Percentiles rank a stretch among this genome's conserved stretches.
Conservation (phyloP, 2,329 filamentous ascomycete genomes). For the Fusarium sp. region DNA sequence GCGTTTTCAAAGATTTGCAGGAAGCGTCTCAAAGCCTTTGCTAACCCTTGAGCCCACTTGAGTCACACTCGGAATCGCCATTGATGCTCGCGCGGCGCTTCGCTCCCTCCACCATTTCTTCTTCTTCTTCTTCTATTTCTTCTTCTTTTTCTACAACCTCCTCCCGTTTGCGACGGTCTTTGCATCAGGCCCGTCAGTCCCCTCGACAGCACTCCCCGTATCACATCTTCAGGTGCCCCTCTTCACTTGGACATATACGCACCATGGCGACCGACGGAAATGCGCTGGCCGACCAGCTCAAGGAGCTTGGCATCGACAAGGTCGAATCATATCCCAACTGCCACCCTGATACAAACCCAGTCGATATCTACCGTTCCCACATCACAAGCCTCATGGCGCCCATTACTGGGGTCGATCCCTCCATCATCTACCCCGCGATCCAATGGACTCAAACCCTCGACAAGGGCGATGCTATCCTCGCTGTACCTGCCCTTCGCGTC, state of each 20-base stretch:
- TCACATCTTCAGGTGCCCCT: constrained; percentile 19
- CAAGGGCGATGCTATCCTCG: constrained; percentile 82
- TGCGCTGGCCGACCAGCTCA: constrained; percentile 41
- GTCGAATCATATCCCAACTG: constrained; percentile 59
- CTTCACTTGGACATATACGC: constrained; percentile 9
- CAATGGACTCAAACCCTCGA: constrained; percentile 83
- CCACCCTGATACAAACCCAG: constrained; percentile 75
- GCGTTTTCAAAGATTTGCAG: constrained; percentile 23
- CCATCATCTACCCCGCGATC: constrained; percentile 77
- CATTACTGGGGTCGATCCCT: constrained; percentile 74
- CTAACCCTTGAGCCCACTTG: constrained; percentile 43
- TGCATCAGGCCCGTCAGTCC: constrained; percentile 4
- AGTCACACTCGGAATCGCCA: constrained; percentile 42
- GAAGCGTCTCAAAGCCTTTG: constrained; percentile 35
- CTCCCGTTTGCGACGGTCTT: constrained; percentile 16
- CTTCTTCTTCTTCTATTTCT: constrained; percentile 36
- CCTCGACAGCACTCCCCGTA: constrained; percentile 10
- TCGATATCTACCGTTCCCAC: constrained; percentile 82
- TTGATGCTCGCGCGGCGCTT: constrained; percentile 44
- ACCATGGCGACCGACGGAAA: constrained; percentile 39
- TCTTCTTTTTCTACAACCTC: constrained; percentile 15
- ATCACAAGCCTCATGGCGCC: constrained; percentile 73
- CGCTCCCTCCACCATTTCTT: constrained; percentile 37
- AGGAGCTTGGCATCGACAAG: constrained; percentile 33
- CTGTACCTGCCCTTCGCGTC: constrained; percentile 80